phyloP scores from a whole-genome alignment of 2,329 filamentous ascomycete species.

The Dryadomyces sulphureus region DNA sequence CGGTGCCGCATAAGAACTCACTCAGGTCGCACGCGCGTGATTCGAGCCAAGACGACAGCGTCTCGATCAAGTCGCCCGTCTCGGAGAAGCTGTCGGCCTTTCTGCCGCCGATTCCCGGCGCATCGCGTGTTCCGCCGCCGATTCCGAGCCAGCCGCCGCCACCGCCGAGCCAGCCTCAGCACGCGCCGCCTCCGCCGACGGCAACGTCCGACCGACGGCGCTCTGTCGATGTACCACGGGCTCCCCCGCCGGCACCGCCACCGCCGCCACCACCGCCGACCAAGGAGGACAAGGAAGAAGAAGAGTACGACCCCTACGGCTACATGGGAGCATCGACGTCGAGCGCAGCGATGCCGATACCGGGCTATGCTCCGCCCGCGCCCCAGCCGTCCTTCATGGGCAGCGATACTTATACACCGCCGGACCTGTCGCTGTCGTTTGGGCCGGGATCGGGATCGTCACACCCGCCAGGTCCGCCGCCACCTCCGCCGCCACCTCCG shows the following conservation, averaged over 20 bases:
- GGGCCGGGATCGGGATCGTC: neutral
- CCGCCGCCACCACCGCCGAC: conserved; percentile 39
- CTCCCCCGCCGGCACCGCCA: conserved; percentile 50
- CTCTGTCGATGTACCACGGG: conserved; percentile 58
- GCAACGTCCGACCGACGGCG: conserved; percentile 33
- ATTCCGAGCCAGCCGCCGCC: conserved; percentile 36
- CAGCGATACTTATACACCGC: conserved; percentile 28
- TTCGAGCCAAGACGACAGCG: conserved; percentile 58
- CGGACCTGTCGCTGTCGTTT: conserved; percentile 16
- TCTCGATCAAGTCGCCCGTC: conserved; percentile 41
- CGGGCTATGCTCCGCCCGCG: conserved; percentile 18
- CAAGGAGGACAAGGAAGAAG: conserved; percentile 28
- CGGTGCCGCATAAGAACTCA: conserved; percentile 85
- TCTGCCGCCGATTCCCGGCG: conserved; percentile 43
- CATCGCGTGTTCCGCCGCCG: conserved; percentile 49
- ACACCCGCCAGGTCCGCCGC: conserved; percentile 6
- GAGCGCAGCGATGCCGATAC: conserved; percentile 13
- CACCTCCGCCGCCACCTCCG: conserved; percentile 29
- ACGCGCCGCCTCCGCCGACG: conserved; percentile 38
- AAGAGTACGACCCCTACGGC: conserved; percentile 57
- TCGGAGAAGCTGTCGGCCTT: conserved; percentile 26
- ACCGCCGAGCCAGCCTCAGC: conserved; percentile 14
- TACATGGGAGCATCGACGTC: conserved; percentile 24
- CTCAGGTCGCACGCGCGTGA: conserved; percentile 69
- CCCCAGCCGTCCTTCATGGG: conserved; percentile 24